Evolutionary conservation across 768 basidiomycete genomes (phyloP).

Genomic region (Termitomyces sp.): DNA sequence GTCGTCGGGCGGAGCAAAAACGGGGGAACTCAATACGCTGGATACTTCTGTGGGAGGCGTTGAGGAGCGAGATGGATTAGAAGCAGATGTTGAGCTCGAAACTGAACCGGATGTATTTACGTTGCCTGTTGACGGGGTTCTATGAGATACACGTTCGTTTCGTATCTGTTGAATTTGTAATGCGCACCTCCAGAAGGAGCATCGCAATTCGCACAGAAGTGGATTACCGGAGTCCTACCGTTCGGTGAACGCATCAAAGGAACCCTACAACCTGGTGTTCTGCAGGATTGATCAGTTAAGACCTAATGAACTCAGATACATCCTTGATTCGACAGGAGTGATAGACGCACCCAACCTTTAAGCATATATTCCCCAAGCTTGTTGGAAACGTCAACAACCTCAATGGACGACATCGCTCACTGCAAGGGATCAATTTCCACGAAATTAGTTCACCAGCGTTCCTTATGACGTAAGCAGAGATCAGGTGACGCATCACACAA

Average conservation of each 20-base stretch:
- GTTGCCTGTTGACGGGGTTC: constrained; percentile 6
- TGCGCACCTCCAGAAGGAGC: constrained; percentile 17
- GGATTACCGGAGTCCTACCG: constrained; percentile 33
- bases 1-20: constrained; percentile 59
- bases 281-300: constrained; percentile 62
- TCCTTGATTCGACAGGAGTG: neutral
- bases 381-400: constrained; percentile 44
- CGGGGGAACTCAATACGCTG: constrained; percentile 52
- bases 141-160: constrained; percentile 2
- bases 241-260: constrained; percentile 73
- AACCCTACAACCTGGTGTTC: constrained; percentile 48
- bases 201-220: constrained; percentile 66
- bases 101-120: constrained; percentile 20
- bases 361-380: constrained; percentile 68
- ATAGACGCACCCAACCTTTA: constrained; percentile 61
- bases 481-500: neutral
- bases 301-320: constrained; percentile 32
- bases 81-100: constrained; percentile 42
- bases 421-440: neutral
- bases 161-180: neutral
- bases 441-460: no score
- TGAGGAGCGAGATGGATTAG: constrained; percentile 55
- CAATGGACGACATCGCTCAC: constrained; percentile 40
- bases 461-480: neutral
- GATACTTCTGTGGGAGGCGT: constrained; percentile 80